Conservation (phyloP, 176 grass and related monocot species). For the Zizania latifolia region DNA sequence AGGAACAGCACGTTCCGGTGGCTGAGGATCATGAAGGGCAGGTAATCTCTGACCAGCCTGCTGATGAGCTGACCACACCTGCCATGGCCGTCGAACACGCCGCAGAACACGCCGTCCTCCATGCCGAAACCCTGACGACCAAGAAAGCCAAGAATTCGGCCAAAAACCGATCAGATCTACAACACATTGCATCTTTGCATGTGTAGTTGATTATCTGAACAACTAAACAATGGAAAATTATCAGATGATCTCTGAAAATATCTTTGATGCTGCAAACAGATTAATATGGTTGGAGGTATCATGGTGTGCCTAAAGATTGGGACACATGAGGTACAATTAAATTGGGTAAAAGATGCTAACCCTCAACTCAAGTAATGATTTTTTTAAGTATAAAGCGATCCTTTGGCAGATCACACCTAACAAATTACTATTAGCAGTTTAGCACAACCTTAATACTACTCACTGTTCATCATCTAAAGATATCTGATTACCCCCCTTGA, state of each 20-base stretch:
- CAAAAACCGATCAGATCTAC: not conserved
- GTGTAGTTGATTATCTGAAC: not conserved
- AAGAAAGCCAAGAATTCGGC: not conserved
- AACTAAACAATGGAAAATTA: not conserved
- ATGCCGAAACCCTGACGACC: constrained; percentile 68
- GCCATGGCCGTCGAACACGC: constrained; percentile 96
- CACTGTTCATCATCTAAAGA: not conserved
- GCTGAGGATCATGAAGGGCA: constrained; percentile 73
- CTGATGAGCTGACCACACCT: constrained; percentile 57
- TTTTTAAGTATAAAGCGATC: not conserved
- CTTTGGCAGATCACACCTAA: not conserved
- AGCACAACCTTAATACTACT: not conserved
- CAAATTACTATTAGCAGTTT: not conserved
- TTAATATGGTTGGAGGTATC: not conserved
- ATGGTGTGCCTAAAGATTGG: not conserved
- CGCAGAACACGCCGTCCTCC: constrained; percentile 86
- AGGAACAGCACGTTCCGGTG: constrained; percentile 56
- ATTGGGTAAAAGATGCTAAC: not conserved
- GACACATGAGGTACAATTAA: not conserved
- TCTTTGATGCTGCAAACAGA: not conserved
- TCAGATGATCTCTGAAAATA: not conserved
- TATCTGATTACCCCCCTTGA: not conserved
- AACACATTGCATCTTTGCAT: no score
- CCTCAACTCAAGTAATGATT: not conserved
- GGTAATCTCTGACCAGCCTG: constrained; percentile 65